Percentiles rank a stretch among this genome's conserved stretches.
Conservation (phyloP, 2,329 filamentous ascomycete species). For the Phoma sp. region DNA sequence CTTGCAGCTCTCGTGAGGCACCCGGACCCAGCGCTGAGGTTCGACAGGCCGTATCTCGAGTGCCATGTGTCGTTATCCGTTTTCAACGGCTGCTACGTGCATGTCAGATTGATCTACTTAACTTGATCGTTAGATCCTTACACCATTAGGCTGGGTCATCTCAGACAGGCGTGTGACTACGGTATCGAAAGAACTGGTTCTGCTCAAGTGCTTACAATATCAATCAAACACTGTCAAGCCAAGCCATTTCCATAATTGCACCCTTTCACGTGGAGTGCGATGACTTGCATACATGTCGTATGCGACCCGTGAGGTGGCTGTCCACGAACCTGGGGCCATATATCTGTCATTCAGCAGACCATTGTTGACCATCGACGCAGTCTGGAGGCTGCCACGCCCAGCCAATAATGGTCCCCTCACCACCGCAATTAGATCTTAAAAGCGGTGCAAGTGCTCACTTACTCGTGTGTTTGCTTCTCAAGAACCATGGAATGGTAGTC, state of each 20-base stretch:
- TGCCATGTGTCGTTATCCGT: slow-evolving; percentile 8
- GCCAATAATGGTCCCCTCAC: neutral
- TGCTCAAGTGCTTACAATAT: slow-evolving; percentile 6
- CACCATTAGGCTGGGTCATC: slow-evolving; percentile 2
- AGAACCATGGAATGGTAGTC: no score
- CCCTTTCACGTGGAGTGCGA: slow-evolving; percentile 1
- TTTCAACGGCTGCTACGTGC: neutral
- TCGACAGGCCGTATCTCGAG: slow-evolving; percentile 1
- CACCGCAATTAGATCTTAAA: no score
- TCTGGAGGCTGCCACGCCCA: neutral
- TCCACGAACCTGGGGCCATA: no score
- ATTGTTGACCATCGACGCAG: neutral
- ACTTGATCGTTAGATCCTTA: neutral
- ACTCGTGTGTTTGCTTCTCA: neutral
- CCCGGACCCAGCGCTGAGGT: slow-evolving; percentile 3
- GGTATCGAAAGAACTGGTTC: slow-evolving; percentile 1
- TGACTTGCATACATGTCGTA: slow-evolving; percentile 10
- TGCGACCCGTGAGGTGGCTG: neutral
- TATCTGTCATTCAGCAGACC: neutral
- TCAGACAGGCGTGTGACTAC: slow-evolving; percentile 1
- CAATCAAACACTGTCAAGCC: neutral
- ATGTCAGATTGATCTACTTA: neutral
- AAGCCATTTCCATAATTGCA: neutral
- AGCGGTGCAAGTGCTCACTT: neutral
- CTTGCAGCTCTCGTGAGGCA: slow-evolving; percentile 7